Base-by-base conservation (phyloP, 2,329 filamentous ascomycete genomes). In the Westerdykella sp. region DNA sequence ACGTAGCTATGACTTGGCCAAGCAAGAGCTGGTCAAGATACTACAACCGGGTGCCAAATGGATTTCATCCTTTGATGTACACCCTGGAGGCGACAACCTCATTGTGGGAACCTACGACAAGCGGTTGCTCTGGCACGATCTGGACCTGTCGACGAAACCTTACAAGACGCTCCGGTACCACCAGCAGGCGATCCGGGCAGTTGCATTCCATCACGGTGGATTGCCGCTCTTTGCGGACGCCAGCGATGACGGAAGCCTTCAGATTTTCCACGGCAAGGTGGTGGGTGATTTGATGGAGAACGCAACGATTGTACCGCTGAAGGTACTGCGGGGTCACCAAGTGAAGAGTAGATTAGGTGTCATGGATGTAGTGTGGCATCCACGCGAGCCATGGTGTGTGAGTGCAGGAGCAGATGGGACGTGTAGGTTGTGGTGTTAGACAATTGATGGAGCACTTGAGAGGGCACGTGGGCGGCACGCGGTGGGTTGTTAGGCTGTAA, bases 101-200 rank as follows among this genome's bases (percentile, higher is more conserved):
- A 87, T 97, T 46, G 87, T 96, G 10, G 89, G 90, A 36, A 93
- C 89, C 1, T 98, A 97, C 70, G 93, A 98, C 70, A 83, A 90
- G 53, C 83, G 91, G 37, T 76, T 98, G 2, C 76, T 98, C 25
- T 98, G 93, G 93, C 93, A 97, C 71, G 93, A 98, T 69, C 77
- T 97, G 42, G 93, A 98, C 55, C 80, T 98, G 30, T 93, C 87
- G 1, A 83, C 79, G 50, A 81, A 87, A 39, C 93, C 93, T 0
- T 97, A 95, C 75, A 96, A 96, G 75, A 97, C 91, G 1, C 83
- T 98, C 70, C 81, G 93, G 40, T 98, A 97, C 73, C 93, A 98
- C 71, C 73, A 80, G 48, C 87, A 95, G 68, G 93, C 93, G 37
- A 95, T 98, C 59, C 81, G 94, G 38, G 81, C 84, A 11, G 93